These are phyloP conservation scores for Pythium rhizo-oryzae DNA, from an alignment of 352 stramenopile species.

Conservation along the genomic window DNA sequence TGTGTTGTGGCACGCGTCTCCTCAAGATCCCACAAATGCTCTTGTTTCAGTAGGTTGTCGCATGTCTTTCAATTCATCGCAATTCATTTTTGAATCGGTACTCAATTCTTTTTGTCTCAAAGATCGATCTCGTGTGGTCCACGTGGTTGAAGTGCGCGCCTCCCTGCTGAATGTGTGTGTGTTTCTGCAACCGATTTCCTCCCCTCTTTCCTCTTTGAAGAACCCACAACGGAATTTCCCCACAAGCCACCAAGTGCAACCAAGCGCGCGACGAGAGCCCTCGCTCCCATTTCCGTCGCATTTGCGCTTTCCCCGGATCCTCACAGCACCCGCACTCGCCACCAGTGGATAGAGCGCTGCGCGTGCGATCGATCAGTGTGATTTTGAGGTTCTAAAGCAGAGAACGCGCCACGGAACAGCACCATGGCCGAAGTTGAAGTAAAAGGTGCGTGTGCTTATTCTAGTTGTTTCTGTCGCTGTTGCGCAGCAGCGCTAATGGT, in stretches of 20 bases:
- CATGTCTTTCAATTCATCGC: conserved; percentile 16
- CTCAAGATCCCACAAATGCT: conserved; percentile 4
- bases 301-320: background rate
- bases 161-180: conserved; percentile 20
- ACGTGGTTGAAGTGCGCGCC: conserved; percentile 32
- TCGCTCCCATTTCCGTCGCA: background rate
- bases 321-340: background rate
- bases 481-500: background rate
- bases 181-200: conserved; percentile 33
- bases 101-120: conserved; percentile 7
- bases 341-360: conserved; percentile 4
- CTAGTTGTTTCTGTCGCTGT: background rate
- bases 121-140: conserved; percentile 33
- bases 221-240: conserved; percentile 15
- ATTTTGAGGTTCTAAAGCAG: too few species aligned
- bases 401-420: background rate
- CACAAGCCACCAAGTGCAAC: conserved; percentile 6
- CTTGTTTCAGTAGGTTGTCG: conserved; percentile 9
- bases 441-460: conserved; percentile 11
- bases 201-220: background rate
- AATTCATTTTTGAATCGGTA: conserved; percentile 20
- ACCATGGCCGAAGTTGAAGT: conserved; percentile 28
- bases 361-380: conserved; percentile 19
- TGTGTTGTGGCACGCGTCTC: background rate
- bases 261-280: background rate